These are phyloP conservation scores for Bipolaris gigantea DNA, from an alignment of 2,329 filamentous ascomycete genomes.

Conservation along the genomic window DNA sequence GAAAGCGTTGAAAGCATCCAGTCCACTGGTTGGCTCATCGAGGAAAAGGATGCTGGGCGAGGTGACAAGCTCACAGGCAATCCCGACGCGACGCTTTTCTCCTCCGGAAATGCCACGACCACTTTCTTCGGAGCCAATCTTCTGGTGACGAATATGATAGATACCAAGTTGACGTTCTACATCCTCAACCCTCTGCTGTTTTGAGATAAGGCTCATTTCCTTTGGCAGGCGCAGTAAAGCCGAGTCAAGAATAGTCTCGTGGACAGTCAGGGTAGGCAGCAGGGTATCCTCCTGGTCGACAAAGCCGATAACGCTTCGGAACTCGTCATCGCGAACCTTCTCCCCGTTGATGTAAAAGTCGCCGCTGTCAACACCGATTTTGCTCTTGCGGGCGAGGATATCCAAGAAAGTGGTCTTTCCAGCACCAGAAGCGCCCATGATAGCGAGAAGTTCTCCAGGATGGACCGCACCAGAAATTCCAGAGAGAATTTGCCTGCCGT, in stretches of 20 bases:
- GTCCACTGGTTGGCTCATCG: slow-evolving; percentile 93
- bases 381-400: slow-evolving; percentile 95
- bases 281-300: slow-evolving; percentile 98
- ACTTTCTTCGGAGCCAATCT: slow-evolving; percentile 94
- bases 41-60: slow-evolving; percentile 96
- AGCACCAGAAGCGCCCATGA: slow-evolving; percentile 97
- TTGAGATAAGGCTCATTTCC: slow-evolving; percentile 84
- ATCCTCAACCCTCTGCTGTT: slow-evolving; percentile 87
- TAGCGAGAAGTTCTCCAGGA: slow-evolving; percentile 92
- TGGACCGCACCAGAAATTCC: slow-evolving; percentile 84
- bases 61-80: slow-evolving; percentile 96
- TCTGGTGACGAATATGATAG: slow-evolving; percentile 86
- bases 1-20: slow-evolving; percentile 96
- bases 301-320: slow-evolving; percentile 90
- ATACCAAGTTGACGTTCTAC: slow-evolving; percentile 97
- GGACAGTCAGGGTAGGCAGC: slow-evolving; percentile 91
- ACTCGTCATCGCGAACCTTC: slow-evolving; percentile 80
- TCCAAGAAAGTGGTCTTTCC: slow-evolving; percentile 98
- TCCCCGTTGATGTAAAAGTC: slow-evolving; percentile 94
- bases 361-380: slow-evolving; percentile 76
- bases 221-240: slow-evolving; percentile 87
- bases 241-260: slow-evolving; percentile 95
- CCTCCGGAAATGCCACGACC: slow-evolving; percentile 95
- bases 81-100: slow-evolving; percentile 93
- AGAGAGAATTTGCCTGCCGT: slow-evolving; percentile 81